These are phyloP conservation scores for Endocalyx cinctus DNA, from an alignment of 2,329 filamentous ascomycete species.

Conservation along the genomic window DNA sequence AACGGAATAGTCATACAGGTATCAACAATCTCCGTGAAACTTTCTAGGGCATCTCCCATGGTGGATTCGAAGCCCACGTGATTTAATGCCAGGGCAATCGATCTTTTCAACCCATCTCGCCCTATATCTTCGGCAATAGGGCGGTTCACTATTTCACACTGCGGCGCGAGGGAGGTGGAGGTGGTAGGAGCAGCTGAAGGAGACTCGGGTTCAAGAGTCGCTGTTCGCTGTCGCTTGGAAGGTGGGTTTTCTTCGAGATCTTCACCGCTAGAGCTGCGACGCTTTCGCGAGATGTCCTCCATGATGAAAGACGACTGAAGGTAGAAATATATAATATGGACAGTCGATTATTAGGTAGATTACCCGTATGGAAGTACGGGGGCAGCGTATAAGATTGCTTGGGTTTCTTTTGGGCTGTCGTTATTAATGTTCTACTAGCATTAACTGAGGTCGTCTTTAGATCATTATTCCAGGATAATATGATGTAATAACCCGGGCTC, in stretches of 20 bases:
- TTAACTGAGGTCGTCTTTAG: no score
- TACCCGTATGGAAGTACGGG: no score
- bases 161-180: no score
- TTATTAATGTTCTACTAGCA: no score
- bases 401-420: no score
- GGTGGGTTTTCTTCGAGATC: conserved; percentile 7
- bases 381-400: no score
- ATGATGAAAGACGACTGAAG: conserved; percentile 7
- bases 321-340: not conserved
- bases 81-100: conserved; percentile 50
- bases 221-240: conserved; percentile 22
- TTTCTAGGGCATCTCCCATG: conserved; percentile 53
- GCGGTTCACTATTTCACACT: conserved; percentile 11
- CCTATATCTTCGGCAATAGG: conserved; percentile 29
- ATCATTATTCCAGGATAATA: no score
- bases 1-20: conserved; percentile 56
- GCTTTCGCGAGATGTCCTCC: conserved; percentile 17
- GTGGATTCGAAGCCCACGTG: conserved; percentile 56
- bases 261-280: conserved; percentile 14
- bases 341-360: no score
- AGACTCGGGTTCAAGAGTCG: conserved; percentile 13
- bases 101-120: conserved; percentile 45
- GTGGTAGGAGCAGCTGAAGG: not conserved
- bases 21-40: conserved; percentile 51
- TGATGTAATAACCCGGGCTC: no score